Evolutionary conservation across 129 eudicot species (phyloP), one percentile per base, ranked within the genome.

Genomic region (Lactuca saligna): DNA sequence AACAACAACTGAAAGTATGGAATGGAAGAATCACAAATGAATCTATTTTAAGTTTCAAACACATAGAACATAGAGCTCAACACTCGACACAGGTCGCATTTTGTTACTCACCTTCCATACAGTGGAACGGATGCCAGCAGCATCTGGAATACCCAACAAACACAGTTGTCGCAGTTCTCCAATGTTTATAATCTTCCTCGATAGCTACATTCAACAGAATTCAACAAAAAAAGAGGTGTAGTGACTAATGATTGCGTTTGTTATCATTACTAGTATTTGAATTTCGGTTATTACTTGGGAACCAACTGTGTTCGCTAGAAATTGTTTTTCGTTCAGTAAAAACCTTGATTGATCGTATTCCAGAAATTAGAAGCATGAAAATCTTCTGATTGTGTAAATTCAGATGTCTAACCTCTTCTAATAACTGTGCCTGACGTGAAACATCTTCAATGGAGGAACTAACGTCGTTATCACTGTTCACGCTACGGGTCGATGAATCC

Each of bases 91-190:
- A 68, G 44, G 16, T 9, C 25, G 54, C 17, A 57, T 32, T 48
- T 38, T 68, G 13, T 16, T 61, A 48, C 72, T 64, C n/a, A 93
- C 99, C 97, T 94, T 94, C 97, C 99, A 94, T 17, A 88, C 92
- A 2, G 85, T 79, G 9, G 96, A 79, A 39, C 97, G 90, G 62
- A 94, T 81, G 54, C 93, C 91, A 57, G 93, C 82, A 68, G 84
- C 87, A 77, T 94, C 99, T 14, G 99, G 97, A 53, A 87, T 80
- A 56, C 99, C 95, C 75, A 83, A 80, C 2, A 93, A 85, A 5
- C 94, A 88, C 16, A 94, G 84, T 66, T 87, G 85, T 76, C 97
- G 84, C 55, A 94, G 46, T 75, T 94, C 99, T 71, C 84, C 84
- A 78, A 90, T 80, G 66, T 85, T 87, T 73, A 94, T 71, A 54